Percentiles rank a stretch among this genome's conserved stretches.
Evolutionary conservation across 345 rosid genomes (phyloP).

Genomic region (Dovyalis caffra): DNA sequence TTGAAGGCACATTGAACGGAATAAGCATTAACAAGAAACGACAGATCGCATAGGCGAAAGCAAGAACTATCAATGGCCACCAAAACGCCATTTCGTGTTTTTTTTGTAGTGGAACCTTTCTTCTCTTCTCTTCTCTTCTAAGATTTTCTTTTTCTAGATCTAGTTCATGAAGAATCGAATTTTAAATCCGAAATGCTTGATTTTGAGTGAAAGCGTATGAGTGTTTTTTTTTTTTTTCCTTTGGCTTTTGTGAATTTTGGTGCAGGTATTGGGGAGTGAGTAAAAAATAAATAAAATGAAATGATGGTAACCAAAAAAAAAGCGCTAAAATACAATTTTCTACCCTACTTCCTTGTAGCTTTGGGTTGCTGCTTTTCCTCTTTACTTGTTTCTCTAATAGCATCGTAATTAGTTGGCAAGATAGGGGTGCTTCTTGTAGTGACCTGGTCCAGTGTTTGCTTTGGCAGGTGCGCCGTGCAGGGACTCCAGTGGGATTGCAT

Average conservation of each 20-base stretch:
- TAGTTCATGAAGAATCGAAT: neutral
- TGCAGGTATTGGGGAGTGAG: neutral
- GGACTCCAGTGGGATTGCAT: too few relatives aligned
- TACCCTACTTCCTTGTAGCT: neutral
- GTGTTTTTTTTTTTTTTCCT: too few relatives aligned
- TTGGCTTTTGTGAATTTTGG: neutral
- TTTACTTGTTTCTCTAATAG: too few relatives aligned
- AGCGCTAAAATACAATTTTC: neutral
- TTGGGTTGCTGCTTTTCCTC: too few relatives aligned
- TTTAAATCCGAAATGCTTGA: neutral
- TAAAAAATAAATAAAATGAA: too few relatives aligned
- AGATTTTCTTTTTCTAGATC: neutral
- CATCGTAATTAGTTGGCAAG: too few relatives aligned
- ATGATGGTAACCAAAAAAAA: neutral
- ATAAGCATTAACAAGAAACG: slow-evolving; percentile 81
- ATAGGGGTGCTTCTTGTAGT: too few relatives aligned
- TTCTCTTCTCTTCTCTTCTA: neutral
- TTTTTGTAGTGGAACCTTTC: neutral
- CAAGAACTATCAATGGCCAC: slow-evolving; percentile 90
- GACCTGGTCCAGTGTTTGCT: too few relatives aligned
- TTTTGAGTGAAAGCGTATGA: too few relatives aligned
- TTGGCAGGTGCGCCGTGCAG: too few relatives aligned
- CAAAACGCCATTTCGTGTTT: slow-evolving; percentile 53
- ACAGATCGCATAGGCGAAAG: slow-evolving; percentile 86
- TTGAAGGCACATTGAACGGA: slow-evolving; percentile 89